Evolutionary conservation across 192 early-diverging fungal species (phyloP), one percentile per base, ranked within the genome.

Genomic region (Linnemannia hyalina): DNA sequence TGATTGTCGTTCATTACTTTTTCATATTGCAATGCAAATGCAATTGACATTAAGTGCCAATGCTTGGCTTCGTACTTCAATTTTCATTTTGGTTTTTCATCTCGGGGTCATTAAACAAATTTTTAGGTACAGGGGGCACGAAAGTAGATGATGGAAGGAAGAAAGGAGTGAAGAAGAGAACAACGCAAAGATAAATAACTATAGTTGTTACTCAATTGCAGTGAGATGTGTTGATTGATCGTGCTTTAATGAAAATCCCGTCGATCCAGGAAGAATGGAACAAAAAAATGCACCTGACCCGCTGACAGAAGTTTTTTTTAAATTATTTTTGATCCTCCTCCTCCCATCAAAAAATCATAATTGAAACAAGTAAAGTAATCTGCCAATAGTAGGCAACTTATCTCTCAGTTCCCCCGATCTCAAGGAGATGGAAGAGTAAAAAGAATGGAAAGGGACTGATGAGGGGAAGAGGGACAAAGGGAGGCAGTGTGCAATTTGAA

Each of bases 241-340:
- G 13, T 65, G 60, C 44, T 65, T 65, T 29, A 15, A 65, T 65
- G 60, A 65, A 65, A 65, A 65, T 65, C 60, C 11, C 13, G 60
- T 65, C 60, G 60, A 65, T 65, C 60, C 60, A 65, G 26, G 29
- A 65, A 65, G 26, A 32, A 29, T 32, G 60, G 60, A 35, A 65
- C 60, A 65, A n/a, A n/a, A n/a, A n/a, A n/a, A n/a, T 65, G 60
- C 60, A 65, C 29, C 60, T 65, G 60, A 65, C 60, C n/a, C 47
- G 15, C 18, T 23, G 22, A 26, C 55, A 0, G 49, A 20, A 16
- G 49, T 22, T 52, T 46, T 46, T 46, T 6, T 52, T 1, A 35
- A 35, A 35, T 60, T 60, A n/a, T 9, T 29, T 35, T 32, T 0
- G 11, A 0, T 11, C 60, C 3, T 3, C 2, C 0, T 8, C 57